Percentiles rank a stretch among this genome's conserved stretches.
These are phyloP conservation scores for Bombardia bombarda DNA, from an alignment of 495 filamentous ascomycete species.

Conservation along the genomic window DNA sequence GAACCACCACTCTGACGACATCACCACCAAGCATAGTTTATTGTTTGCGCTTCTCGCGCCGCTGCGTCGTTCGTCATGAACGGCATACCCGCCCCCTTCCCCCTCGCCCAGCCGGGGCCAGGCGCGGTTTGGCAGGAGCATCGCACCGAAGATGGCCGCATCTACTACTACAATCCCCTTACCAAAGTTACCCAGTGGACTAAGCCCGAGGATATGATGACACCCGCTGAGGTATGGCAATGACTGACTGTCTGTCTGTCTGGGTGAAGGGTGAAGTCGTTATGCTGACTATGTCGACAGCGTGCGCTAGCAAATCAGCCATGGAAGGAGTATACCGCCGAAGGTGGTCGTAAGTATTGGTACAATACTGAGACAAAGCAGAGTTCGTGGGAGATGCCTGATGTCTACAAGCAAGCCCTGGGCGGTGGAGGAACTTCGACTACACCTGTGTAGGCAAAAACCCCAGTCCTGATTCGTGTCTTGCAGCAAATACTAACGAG, in stretches of 20 bases:
- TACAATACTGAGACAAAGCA: slow-evolving; percentile 83
- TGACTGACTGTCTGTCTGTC: too few relatives aligned
- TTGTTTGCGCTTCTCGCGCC: not conserved
- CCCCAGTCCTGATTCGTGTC: too few relatives aligned
- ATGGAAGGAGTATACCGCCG: slow-evolving; percentile 88
- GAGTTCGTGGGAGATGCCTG: slow-evolving; percentile 93
- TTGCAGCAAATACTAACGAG: slow-evolving; percentile 8
- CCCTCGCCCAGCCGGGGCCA: slow-evolving; percentile 26
- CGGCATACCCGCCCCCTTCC: slow-evolving; percentile 26
- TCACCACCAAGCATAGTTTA: too few relatives aligned
- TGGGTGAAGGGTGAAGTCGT: too few relatives aligned
- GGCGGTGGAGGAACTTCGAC: slow-evolving; percentile 39
- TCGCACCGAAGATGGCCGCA: slow-evolving; percentile 70
- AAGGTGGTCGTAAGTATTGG: slow-evolving; percentile 89
- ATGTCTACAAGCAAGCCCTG: slow-evolving; percentile 66
- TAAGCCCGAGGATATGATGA: slow-evolving; percentile 88
- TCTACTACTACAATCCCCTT: slow-evolving; percentile 87
- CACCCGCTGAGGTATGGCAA: slow-evolving; percentile 65
- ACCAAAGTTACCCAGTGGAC: slow-evolving; percentile 91
- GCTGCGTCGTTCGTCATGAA: too few relatives aligned
- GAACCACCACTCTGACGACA: not conserved
- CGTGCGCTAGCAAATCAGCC: slow-evolving; percentile 74
- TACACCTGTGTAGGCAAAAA: slow-evolving; percentile 58
- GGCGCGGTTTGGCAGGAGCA: slow-evolving; percentile 71
- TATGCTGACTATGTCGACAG: slow-evolving; percentile 32